Evolutionary conservation across 1,139 yeast species (phyloP), one percentile per base, ranked within the genome.

Genomic region (Ogataea hybrid): DNA sequence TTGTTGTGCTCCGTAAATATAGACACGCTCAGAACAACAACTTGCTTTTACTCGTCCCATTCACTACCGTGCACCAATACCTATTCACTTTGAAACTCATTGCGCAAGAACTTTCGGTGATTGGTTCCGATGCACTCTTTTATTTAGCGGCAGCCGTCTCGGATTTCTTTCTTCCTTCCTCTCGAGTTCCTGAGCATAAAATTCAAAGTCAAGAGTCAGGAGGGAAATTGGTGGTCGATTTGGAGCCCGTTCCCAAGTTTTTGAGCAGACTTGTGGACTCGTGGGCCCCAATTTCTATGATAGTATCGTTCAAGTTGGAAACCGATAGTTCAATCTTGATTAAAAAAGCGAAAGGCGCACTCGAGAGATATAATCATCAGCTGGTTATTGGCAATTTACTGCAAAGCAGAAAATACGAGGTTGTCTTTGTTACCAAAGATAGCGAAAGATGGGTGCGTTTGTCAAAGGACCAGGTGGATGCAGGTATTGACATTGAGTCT

Each of bases 101-200:
- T 11, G 85, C 95, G 1, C 74, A 75, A 48, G 68, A 73, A 39
- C 62, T 92, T 54, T 73, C 79, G 35, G 63, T 67, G 2, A 67
- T 79, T 37, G 79, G 77, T 4, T 61, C 73, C 2, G 67, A 68
- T 44, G 87, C 88, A 0, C 62, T 92, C 36, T 86, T 92, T 58
- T 94, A 84, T 64, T 71, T 92, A 48, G 98, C 98, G 0, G 98
- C 98, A 4, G 98, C 98, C 0, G 99, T 92, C 0, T 86, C 96
- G 5, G 99, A 92, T 63, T 92, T 94, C 64, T 92, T 89, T 66
- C 72, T 92, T 33, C 99, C 98, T 2, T 79, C 77, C 44, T 81
- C 90, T 2, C 73, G 86, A 51, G 72, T 88, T 58, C 95, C 97
- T 1, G 88, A 87, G 56, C 99, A 92, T 64, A 92, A 92, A 64